A percentile compares a stretch with the other conserved stretches of the same genome.
These are phyloP conservation scores for Fusarium paranaense DNA, from an alignment of 2,329 filamentous ascomycete species.

Conservation along the genomic window DNA sequence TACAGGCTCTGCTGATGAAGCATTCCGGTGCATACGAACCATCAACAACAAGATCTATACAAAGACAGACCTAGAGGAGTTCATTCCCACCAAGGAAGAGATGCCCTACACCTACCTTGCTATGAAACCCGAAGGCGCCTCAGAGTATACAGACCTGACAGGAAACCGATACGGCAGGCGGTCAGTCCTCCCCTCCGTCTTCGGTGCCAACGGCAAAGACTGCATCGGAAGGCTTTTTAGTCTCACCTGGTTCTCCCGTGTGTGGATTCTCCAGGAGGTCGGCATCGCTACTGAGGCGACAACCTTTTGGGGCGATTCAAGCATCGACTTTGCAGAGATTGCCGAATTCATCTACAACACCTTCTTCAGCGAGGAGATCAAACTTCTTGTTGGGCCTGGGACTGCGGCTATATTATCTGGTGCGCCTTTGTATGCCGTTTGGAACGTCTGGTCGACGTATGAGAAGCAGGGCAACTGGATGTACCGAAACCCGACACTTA, in stretches of 20 bases:
- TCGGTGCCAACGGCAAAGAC: background rate
- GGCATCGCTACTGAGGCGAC: slow-evolving; percentile 3
- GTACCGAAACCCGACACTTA: background rate
- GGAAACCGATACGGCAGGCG: background rate
- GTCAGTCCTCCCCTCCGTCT: background rate
- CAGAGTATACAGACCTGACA: background rate
- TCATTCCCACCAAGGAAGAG: background rate
- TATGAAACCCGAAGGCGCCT: background rate
- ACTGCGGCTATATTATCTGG: background rate
- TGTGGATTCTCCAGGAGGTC: slow-evolving; percentile 13
- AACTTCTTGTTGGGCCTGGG: background rate
- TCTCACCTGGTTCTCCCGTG: slow-evolving; percentile 11
- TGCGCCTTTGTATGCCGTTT: slow-evolving; percentile 8
- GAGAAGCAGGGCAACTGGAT: slow-evolving; percentile 11
- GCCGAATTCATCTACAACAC: slow-evolving; percentile 11
- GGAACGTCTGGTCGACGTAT: slow-evolving; percentile 19
- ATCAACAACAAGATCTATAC: slow-evolving; percentile 13
- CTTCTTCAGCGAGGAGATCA: slow-evolving; percentile 1
- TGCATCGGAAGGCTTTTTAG: background rate
- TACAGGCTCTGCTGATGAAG: background rate
- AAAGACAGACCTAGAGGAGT: slow-evolving; percentile 2
- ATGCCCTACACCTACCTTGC: background rate
- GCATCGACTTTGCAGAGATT: slow-evolving; percentile 13
- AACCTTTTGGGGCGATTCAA: slow-evolving; percentile 2
- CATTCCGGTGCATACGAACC: slow-evolving; percentile 6